These are phyloP conservation scores for Suzukiozyma palmioleophila DNA, from an alignment of 1,139 yeast species.

Conservation along the genomic window DNA sequence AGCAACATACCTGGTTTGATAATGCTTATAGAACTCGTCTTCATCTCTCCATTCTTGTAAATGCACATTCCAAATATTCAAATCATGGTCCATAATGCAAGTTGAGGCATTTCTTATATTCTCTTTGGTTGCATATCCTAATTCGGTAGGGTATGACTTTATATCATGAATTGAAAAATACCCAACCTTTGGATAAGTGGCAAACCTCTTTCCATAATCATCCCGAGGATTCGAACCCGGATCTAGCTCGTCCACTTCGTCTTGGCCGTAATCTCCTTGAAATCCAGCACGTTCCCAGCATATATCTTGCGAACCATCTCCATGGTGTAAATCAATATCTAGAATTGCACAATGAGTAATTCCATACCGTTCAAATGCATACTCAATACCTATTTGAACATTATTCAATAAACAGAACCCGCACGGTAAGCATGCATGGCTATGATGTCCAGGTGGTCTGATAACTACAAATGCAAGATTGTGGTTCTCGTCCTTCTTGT, in stretches of 20 bases:
- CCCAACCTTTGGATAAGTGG: constrained; percentile 64
- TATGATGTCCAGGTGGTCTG: constrained; percentile 88
- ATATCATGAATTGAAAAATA: constrained; percentile 84
- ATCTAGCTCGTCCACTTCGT: constrained; percentile 33
- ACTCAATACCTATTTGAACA: constrained; percentile 78
- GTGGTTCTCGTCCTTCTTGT: constrained; percentile 23
- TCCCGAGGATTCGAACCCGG: constrained; percentile 34
- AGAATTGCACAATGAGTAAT: constrained; percentile 80
- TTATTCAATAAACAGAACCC: constrained; percentile 86
- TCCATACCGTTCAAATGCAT: constrained; percentile 60
- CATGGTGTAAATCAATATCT: constrained; percentile 85
- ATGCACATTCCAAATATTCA: constrained; percentile 84
- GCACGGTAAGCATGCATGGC: constrained; percentile 79
- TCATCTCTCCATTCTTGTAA: constrained; percentile 61
- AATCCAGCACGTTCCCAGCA: constrained; percentile 79
- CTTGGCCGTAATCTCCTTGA: constrained; percentile 46
- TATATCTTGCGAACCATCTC: constrained; percentile 89
- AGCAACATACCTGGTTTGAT: constrained; percentile 57
- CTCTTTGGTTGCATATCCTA: constrained; percentile 70
- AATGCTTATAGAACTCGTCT: constrained; percentile 62
- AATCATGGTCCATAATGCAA: constrained; percentile 74
- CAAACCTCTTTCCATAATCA: constrained; percentile 51
- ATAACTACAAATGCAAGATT: constrained; percentile 65
- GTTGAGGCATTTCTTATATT: constrained; percentile 75
- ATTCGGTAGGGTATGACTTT: constrained; percentile 81